phyloP scores from a whole-genome alignment of 805 yeast genomes.

The Suhomyces xylopsoci region DNA sequence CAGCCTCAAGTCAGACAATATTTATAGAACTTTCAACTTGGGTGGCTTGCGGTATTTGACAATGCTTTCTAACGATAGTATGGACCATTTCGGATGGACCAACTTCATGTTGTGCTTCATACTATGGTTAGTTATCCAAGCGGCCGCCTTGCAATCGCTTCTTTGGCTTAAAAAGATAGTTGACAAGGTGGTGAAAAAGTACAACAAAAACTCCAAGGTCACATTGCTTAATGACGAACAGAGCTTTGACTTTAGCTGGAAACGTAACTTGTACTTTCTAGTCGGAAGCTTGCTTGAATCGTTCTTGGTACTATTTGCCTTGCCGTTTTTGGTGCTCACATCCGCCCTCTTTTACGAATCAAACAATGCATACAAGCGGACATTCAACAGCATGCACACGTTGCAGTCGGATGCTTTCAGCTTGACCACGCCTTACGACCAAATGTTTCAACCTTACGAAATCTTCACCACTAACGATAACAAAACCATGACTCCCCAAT shows the following conservation, averaged over 20 bases:
- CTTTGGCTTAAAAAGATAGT: slow-evolving; percentile 17
- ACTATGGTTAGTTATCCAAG: slow-evolving; percentile 23
- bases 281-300: slow-evolving; percentile 33
- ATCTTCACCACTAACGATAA: background rate
- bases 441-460: slow-evolving; percentile 14
- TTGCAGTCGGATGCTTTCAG: slow-evolving; percentile 24
- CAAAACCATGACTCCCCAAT: background rate
- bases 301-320: slow-evolving; percentile 34
- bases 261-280: slow-evolving; percentile 21
- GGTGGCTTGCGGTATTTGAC: slow-evolving; percentile 42
- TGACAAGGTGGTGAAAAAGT: slow-evolving; percentile 3
- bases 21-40: slow-evolving; percentile 40
- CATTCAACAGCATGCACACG: slow-evolving; percentile 9
- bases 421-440: slow-evolving; percentile 22
- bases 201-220: background rate
- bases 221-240: slow-evolving; percentile 4
- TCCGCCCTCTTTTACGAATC: slow-evolving; percentile 29
- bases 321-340: slow-evolving; percentile 44
- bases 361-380: slow-evolving; percentile 10
- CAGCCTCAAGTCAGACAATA: slow-evolving; percentile 24
- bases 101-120: slow-evolving; percentile 38
- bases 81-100: slow-evolving; percentile 37
- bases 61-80: slow-evolving; percentile 22
- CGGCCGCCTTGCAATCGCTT: slow-evolving; percentile 19
- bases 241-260: slow-evolving; percentile 8